Base-by-base conservation (phyloP, 108 stramenopile genomes). In the Fistulifera solaris region DNA sequence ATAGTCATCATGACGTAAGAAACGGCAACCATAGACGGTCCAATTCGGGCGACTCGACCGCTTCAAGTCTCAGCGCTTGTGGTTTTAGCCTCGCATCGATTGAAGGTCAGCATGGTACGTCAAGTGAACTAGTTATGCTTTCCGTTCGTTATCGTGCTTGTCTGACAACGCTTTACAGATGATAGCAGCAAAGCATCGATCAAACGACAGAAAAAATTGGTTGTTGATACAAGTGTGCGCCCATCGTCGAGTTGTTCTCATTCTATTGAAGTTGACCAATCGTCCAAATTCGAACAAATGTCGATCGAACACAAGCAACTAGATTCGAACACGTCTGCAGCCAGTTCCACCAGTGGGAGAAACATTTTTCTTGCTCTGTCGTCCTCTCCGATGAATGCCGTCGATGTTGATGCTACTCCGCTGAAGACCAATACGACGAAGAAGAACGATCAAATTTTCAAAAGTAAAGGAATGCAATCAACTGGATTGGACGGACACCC, bases 61-160 rank as follows among this genome's bases (percentile, higher is more conserved):
- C 78, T 2, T 76, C 74, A 0, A 80, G 70, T 39, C 31, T 80
- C 21, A 80, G 78, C 49, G 72, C 31, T 18, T 71, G 70, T 17
- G 77, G 67, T 8, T 73, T 72, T 43, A 73, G 72, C 11, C 31
- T 79, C 10, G 41, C 48, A 10, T 72, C 73, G 6, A 69, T 65
- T 39, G 78, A 75, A 27, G 70, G 63, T 21, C 62, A 59, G 40
- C 43, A 54, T 62, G 53, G 76, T 72, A 72, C 41, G 72, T 54
- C 54, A 1, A 54, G 41, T 8, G 1, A 17, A 1, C 16, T 44
- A 8, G 23, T 46, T 3, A 8, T 35, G 2, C 31, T 8, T 3
- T 35, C 31, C 6, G 8, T 35, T 35, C 31, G 8, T 6, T 35
- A 6, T 35, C 8, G 8, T 3, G 8, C 31, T 8, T 8, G 8